phyloP scores from a whole-genome alignment of 2,329 filamentous ascomycete species.

The Monilinia fructicola region DNA sequence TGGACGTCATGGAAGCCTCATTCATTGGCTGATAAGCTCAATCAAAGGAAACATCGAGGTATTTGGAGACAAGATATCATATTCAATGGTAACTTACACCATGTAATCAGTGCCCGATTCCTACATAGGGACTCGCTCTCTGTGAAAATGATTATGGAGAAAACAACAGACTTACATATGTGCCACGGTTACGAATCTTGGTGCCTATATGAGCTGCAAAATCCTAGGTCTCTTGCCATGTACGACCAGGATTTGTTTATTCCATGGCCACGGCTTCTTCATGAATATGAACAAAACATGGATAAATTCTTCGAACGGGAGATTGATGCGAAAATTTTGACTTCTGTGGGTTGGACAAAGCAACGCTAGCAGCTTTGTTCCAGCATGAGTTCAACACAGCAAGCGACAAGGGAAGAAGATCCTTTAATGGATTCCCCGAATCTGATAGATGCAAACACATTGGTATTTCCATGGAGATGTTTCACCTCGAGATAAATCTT shows the following conservation, averaged over 20 bases:
- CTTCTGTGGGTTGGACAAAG: slow-evolving; percentile 11
- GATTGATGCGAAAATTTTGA: not conserved
- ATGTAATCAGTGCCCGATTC: not conserved
- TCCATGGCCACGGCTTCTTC: slow-evolving; percentile 2
- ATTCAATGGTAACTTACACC: slow-evolving; percentile 6
- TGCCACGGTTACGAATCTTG: not conserved
- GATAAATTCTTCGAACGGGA: slow-evolving; percentile 9
- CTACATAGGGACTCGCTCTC: not conserved
- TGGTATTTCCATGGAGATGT: not conserved
- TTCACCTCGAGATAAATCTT: not conserved
- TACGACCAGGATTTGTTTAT: slow-evolving; percentile 3
- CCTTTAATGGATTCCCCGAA: not conserved
- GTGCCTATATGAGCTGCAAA: not conserved
- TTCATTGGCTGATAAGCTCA: slow-evolving; percentile 4
- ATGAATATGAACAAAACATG: slow-evolving; percentile 4
- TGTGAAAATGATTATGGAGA: slow-evolving; percentile 6
- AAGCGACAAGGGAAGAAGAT: not conserved
- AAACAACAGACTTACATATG: slow-evolving; percentile 5
- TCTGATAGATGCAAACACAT: slow-evolving; percentile 1
- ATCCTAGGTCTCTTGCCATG: slow-evolving; percentile 9
- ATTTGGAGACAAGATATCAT: not conserved
- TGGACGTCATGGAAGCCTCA: not conserved
- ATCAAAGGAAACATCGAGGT: not conserved
- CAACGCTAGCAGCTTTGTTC: not conserved
- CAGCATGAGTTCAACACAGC: not conserved